Base-by-base conservation (phyloP, 768 basidiomycete species). In the Agrocybe pediades region DNA sequence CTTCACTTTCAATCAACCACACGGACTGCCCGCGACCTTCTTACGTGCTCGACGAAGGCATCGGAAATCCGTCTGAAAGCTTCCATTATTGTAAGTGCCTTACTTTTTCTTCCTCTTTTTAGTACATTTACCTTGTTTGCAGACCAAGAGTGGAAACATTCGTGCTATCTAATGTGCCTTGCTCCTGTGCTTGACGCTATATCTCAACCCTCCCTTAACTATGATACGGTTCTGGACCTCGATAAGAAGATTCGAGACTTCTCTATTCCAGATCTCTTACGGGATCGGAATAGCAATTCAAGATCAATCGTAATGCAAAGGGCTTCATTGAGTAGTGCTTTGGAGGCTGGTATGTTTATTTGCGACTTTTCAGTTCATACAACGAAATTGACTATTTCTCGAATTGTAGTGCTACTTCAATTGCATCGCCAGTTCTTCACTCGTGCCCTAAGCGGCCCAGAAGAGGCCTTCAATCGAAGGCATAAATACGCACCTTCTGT, bases 121-220 rank as follows among this genome's bases (percentile, higher is more conserved):
- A 59, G 33, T 36, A 3, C n/a, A 3, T 54, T 33, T n/a, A 9
- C 19, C 5, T 41, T n/a, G n/a, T n/a, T 44, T 15, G 20, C 50
- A 87, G 86, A 84, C 67, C 85, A 86, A 61, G 80, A 83, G 72
- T 88, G 86, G 86, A 86, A 85, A 61, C 83, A 87, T 58, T 75
- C 77, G 0, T 88, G 84, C 62, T 85, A 84, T 60, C 61, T 75
- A 2, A 64, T 80, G 25, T 87, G 85, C 61, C 73, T 86, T 26
- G 78, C 81, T 17, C 86, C 86, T 1, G 83, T 86, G 9, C 71
- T 87, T 11, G 81, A 85, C 43, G 72, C 78, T 16, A 79, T 79
- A 39, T 81, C 84, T 1, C 76, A 82, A 53, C 80, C 78, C n/a
- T 71, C 74, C 15, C 63, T 77, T 13, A 80, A 84, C 51, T 78